Base-by-base conservation (phyloP, 2,329 filamentous ascomycete genomes). In the Alternaria brassicae region DNA sequence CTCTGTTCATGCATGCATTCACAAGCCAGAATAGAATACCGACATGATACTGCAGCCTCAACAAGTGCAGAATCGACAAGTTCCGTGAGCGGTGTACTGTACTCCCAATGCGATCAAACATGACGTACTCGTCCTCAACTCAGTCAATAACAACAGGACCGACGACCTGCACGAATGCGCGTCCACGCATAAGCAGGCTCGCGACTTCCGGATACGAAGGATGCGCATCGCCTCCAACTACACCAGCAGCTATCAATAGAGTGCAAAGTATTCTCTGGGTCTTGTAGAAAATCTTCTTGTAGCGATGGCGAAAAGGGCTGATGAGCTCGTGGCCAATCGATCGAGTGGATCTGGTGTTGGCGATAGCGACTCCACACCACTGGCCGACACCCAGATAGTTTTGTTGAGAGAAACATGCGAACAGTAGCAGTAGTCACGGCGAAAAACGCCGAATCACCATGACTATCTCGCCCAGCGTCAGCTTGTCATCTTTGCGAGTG, bases 141-240 rank as follows among this genome's bases (percentile, higher is more conserved):
- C 41, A 53, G 45, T 58, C 41, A 32, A 53, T 49, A 44, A 15
- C 41, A 13, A 27, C 7, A 25, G 36, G 8, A 36, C 55, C n/a
- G n/a, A n/a, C n/a, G n/a, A n/a, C 55, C 41, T 53, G 55, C 49
- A 53, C 12, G 41, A 39, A 52, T 53, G 55, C 55, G 55, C 27
- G 49, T 53, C 54, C 23, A 45, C 48, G 48, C 32, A 40, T 53
- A 45, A 19, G 27, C 30, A 47, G 32, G 32, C 30, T 53, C 28
- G 49, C 27, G 25, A 44, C 13, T 34, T 21, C 41, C 41, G n/a
- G 17, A 48, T 28, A 13, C 15, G 56, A 36, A 49, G 36, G 27
- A 39, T n/a, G 17, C 9, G 17, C 17, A 19, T 42, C 41, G 27
- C 39, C 40, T 58, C 19, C 23, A 13, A 37, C 28, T 17, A 17